Conservation (phyloP, 1,284 basidiomycete species). For the Tilletia setariae region DNA sequence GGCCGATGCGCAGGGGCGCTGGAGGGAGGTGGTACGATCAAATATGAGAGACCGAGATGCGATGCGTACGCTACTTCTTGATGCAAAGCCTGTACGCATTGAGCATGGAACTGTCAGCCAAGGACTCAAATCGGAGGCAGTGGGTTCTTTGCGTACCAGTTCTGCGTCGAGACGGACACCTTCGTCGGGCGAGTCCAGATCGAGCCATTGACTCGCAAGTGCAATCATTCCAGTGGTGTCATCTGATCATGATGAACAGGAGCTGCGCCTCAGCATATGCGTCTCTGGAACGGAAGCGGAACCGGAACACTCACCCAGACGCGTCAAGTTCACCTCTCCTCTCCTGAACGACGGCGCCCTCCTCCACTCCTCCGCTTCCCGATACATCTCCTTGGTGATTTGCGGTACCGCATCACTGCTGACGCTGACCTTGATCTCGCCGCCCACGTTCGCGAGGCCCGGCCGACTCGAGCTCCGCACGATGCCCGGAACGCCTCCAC, state of each 20-base stretch:
- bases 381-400: slow-evolving; percentile 58
- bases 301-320: slow-evolving; percentile 52
- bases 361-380: slow-evolving; percentile 83
- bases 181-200: slow-evolving; percentile 86
- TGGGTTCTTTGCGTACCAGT: slow-evolving; percentile 56
- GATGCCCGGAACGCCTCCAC: slow-evolving; percentile 14
- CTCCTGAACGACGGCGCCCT: slow-evolving; percentile 71
- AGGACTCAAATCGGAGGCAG: no score
- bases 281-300: background rate
- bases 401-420: background rate
- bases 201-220: slow-evolving; percentile 87
- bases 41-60: slow-evolving; percentile 79
- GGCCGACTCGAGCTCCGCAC: slow-evolving; percentile 20
- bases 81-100: slow-evolving; percentile 68
- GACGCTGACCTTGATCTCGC: slow-evolving; percentile 12
- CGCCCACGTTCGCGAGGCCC: slow-evolving; percentile 24
- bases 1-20: slow-evolving; percentile 63
- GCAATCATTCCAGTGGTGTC: slow-evolving; percentile 76
- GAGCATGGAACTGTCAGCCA: no score
- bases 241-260: slow-evolving; percentile 60
- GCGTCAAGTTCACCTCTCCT: slow-evolving; percentile 82
- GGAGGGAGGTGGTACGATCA: slow-evolving; percentile 84
- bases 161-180: slow-evolving; percentile 95
- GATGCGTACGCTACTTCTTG: slow-evolving; percentile 91
- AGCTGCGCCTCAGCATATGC: background rate